Evolutionary conservation across 2,329 filamentous ascomycete genomes (phyloP).

Genomic region (Didymella lethalis): DNA sequence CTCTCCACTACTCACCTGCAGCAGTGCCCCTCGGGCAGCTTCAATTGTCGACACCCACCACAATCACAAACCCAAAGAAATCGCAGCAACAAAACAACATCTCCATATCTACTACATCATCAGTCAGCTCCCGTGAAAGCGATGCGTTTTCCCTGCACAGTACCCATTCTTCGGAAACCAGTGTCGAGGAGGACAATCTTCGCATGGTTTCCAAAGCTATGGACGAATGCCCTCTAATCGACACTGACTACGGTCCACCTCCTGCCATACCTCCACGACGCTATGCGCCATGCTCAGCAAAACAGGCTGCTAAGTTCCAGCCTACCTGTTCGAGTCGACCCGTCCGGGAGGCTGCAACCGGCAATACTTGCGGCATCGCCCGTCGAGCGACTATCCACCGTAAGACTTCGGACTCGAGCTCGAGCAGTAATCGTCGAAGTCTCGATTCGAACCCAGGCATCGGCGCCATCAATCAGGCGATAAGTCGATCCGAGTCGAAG

Average conservation of each 20-base stretch:
- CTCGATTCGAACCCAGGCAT: slow-evolving; percentile 27
- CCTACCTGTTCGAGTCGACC: slow-evolving; percentile 36
- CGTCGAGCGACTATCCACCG: slow-evolving; percentile 32
- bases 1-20: slow-evolving; percentile 34
- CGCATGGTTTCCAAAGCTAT: slow-evolving; percentile 17
- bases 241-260: slow-evolving; percentile 15
- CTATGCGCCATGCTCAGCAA: slow-evolving; percentile 37
- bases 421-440: slow-evolving; percentile 26
- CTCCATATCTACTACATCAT: slow-evolving; percentile 41
- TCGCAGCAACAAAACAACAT: slow-evolving; percentile 24
- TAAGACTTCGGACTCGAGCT: slow-evolving; percentile 32
- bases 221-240: slow-evolving; percentile 3
- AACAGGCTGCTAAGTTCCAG: slow-evolving; percentile 35
- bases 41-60: slow-evolving; percentile 15
- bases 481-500: slow-evolving; percentile 30
- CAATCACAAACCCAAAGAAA: slow-evolving; percentile 2
- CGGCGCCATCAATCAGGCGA: slow-evolving; percentile 37
- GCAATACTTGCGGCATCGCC: slow-evolving; percentile 19
- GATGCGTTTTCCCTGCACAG: slow-evolving; percentile 53
- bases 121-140: slow-evolving; percentile 47
- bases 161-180: slow-evolving; percentile 51
- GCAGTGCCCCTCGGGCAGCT: slow-evolving; percentile 27
- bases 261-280: slow-evolving; percentile 32
- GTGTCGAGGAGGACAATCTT: slow-evolving; percentile 44
- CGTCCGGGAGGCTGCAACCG: slow-evolving; percentile 21